A percentile compares a stretch with the other conserved stretches of the same genome.
These are phyloP conservation scores for Phylloporus arenicola DNA, from an alignment of 768 basidiomycete genomes.

Conservation along the genomic window DNA sequence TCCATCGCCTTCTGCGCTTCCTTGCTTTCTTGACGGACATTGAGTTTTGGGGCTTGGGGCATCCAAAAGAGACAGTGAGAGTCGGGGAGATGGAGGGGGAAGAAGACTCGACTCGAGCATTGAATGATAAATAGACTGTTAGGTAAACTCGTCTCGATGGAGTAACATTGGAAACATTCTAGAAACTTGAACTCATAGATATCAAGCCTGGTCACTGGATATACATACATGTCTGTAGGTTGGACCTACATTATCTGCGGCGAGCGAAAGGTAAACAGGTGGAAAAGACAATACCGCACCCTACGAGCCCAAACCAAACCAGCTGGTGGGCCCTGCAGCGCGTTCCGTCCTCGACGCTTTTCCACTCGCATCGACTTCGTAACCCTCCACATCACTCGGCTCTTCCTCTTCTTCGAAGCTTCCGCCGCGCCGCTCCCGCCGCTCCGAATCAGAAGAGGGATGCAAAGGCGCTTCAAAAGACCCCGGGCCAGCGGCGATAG, in stretches of 20 bases:
- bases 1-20: constrained; percentile 49
- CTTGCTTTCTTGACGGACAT: constrained; percentile 30
- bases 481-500: constrained; percentile 26
- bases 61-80: constrained; percentile 23
- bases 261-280: not conserved
- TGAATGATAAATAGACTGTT: not conserved
- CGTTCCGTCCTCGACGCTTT: constrained; percentile 14
- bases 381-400: constrained; percentile 65
- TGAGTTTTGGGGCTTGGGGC: constrained; percentile 49
- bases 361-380: constrained; percentile 36
- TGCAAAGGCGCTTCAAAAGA: constrained; percentile 31
- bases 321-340: constrained; percentile 29
- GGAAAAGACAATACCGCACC: not conserved
- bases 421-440: constrained; percentile 44
- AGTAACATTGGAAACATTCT: too few relatives aligned
- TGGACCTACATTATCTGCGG: too few relatives aligned
- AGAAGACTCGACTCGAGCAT: not conserved
- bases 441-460: constrained; percentile 37
- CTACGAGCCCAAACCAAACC: constrained; percentile 30
- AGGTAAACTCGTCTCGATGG: not conserved
- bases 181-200: too few relatives aligned
- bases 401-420: constrained; percentile 65
- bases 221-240: too few relatives aligned
- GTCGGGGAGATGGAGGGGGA: not conserved
- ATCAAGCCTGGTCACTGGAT: too few relatives aligned